These are phyloP conservation scores for Wickerhamiella kazuoi DNA, from an alignment of 805 yeast genomes.

Conservation along the genomic window DNA sequence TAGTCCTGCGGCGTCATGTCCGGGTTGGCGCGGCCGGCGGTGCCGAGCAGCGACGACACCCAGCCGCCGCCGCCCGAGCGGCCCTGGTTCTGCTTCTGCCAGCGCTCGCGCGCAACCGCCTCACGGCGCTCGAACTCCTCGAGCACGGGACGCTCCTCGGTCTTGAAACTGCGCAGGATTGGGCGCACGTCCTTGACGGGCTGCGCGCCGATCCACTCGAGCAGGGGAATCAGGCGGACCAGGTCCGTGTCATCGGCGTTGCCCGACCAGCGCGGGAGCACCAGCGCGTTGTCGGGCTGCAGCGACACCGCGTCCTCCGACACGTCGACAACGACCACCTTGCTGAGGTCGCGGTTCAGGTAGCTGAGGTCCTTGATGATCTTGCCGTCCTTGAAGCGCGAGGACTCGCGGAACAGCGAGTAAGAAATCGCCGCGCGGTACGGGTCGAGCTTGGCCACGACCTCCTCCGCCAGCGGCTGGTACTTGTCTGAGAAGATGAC, in stretches of 20 bases:
- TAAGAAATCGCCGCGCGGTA: conserved; percentile 75
- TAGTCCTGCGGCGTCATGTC: conserved; percentile 74
- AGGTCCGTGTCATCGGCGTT: conserved; percentile 57
- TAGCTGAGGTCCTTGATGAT: conserved; percentile 76
- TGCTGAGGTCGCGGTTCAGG: conserved; percentile 77
- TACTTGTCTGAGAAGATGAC: conserved; percentile 77
- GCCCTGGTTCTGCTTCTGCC: conserved; percentile 24
- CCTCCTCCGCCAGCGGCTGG: conserved; percentile 68
- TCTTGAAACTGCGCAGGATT: conserved; percentile 52
- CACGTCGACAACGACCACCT: conserved; percentile 65
- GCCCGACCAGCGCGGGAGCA: conserved; percentile 77
- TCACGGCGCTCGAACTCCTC: conserved; percentile 74
- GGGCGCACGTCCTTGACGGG: conserved; percentile 79
- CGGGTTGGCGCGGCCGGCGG: conserved; percentile 26
- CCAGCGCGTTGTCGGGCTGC: conserved; percentile 91
- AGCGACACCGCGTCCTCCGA: conserved; percentile 51
- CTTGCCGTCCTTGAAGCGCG: conserved; percentile 75
- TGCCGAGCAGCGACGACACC: conserved; percentile 47
- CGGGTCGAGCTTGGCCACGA: conserved; percentile 83
- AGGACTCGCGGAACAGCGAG: conserved; percentile 78
- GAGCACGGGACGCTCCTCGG: conserved; percentile 42
- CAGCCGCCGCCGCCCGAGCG: conserved; percentile 26
- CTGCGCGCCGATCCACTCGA: conserved; percentile 88
- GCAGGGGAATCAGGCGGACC: conserved; percentile 69
- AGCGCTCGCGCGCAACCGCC: conserved; percentile 38